Evolutionary conservation across 805 yeast genomes (phyloP).

Genomic region (Pichia manshurica): DNA sequence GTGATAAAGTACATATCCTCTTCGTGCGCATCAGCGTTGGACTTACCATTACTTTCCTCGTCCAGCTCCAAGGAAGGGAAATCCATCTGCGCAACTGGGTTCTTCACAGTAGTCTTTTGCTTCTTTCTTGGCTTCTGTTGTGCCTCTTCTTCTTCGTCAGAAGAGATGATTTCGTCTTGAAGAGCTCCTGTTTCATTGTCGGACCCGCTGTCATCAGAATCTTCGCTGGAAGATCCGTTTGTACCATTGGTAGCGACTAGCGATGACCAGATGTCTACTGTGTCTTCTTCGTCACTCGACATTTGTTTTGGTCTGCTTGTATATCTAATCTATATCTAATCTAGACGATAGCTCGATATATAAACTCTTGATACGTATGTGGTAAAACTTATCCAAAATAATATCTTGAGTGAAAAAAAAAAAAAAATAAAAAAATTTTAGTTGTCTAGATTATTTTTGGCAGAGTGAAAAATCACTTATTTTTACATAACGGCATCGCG

Average conservation of each 20-base stretch:
- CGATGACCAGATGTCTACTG: conserved; percentile 55
- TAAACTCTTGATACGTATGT: no score
- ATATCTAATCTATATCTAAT: background rate
- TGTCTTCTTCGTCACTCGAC: conserved; percentile 30
- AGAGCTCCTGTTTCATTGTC: conserved; percentile 24
- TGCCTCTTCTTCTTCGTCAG: conserved; percentile 27
- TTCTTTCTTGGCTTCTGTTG: conserved; percentile 13
- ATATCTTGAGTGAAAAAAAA: no score
- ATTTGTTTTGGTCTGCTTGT: background rate
- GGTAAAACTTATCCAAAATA: no score
- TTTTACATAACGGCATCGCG: no score
- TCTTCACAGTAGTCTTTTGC: conserved; percentile 5
- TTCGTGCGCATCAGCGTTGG: conserved; percentile 17
- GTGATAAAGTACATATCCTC: conserved; percentile 17
- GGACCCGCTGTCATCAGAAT: conserved; percentile 30
- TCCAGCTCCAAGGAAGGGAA: conserved; percentile 41
- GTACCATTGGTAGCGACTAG: conserved; percentile 29
- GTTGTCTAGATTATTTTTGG: no score
- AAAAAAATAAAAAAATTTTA: no score
- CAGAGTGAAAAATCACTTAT: no score
- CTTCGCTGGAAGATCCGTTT: background rate
- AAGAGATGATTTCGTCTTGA: conserved; percentile 49
- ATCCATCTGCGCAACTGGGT: conserved; percentile 7
- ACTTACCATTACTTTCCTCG: conserved; percentile 33
- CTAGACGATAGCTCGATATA: no score